Base-by-base conservation (phyloP, 768 basidiomycete species). In the Tephrocybe sp. region DNA sequence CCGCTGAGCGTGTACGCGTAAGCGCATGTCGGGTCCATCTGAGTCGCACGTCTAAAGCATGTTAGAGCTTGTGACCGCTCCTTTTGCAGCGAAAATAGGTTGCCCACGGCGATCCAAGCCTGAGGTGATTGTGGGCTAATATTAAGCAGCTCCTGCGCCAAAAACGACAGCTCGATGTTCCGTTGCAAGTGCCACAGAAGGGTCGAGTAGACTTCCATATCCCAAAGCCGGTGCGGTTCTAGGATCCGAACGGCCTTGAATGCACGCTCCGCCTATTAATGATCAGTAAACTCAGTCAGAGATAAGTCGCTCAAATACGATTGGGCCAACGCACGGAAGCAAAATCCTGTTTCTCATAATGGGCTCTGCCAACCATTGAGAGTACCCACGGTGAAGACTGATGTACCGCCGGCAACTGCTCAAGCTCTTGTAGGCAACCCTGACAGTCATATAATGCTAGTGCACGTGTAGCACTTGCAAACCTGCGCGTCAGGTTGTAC, bases 1-100 rank as follows among this genome's bases (percentile, higher is more conserved):
- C 97, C 97, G 63, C 93, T 93, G 53, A 99, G 76, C 20, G 94
- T 97, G 74, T 90, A 96, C 58, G 94, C 93, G 69, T 98, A 98
- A 60, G 94, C 93, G 69, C 90, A 95, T 17, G 82, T 78, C 15
- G 93, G 86, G 67, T 93, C 93, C 66, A 98, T 68, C 68, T 95
- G 88, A 18, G 85, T 83, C 37, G 97, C 97, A 44, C 97, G 85
- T 53, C 85, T 80, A 73, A 99, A 98, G 73, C 94, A 97, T 66
- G 90, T 86, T 70, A 98, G 73, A 15, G 97, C 95, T 64, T 97
- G 90, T 45, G 88, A 75, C 59, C 93, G 88, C 63, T 99, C 95
- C 72, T 93, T 94, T 70, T 96, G 88, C 61, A 97, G 71, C 12
- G 93, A 96, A 70, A 98, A 98, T 61, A 92, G 75, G 72, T 99